phyloP scores from a whole-genome alignment of 495 filamentous ascomycete genomes.

The Lineolata rhizophorae region DNA sequence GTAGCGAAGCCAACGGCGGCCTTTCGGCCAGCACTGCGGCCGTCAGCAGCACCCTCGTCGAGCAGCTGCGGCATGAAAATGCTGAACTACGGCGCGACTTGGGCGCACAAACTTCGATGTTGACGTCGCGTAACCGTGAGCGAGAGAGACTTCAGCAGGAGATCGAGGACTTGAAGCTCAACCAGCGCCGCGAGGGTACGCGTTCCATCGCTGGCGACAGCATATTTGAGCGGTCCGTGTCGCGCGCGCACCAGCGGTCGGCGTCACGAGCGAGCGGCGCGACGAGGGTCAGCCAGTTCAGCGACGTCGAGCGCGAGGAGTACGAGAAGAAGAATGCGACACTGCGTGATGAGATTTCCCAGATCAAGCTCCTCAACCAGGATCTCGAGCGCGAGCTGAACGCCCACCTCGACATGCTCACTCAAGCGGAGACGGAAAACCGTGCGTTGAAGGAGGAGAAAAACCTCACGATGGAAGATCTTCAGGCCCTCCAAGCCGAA shows the following conservation, averaged over 20 bases:
- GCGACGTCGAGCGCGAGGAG: constrained; percentile 67
- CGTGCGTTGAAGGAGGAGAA: constrained; percentile 17
- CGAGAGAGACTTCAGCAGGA: constrained; percentile 89
- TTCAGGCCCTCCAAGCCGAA: constrained; percentile 63
- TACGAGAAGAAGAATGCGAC: constrained; percentile 63
- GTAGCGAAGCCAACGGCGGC: neutral
- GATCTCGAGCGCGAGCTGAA: constrained; percentile 21
- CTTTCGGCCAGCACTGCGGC: constrained; percentile 25
- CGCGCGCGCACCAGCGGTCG: constrained; percentile 53
- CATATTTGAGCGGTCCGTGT: constrained; percentile 80
- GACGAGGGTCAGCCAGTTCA: constrained; percentile 44
- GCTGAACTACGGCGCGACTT: constrained; percentile 80
- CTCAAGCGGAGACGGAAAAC: constrained; percentile 15
- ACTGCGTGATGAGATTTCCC: constrained; percentile 65
- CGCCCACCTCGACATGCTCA: constrained; percentile 18
- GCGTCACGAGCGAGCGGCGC: constrained; percentile 49
- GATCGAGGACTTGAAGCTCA: constrained; percentile 84
- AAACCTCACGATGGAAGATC: constrained; percentile 29
- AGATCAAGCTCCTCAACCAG: constrained; percentile 57
- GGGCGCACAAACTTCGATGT: constrained; percentile 90
- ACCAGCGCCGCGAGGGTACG: constrained; percentile 11
- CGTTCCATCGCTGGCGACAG: constrained; percentile 63
- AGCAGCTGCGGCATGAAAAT: constrained; percentile 77
- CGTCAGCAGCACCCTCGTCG: constrained; percentile 46
- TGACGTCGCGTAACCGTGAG: constrained; percentile 86